Conservation (phyloP, 2,329 filamentous ascomycete genomes). For the Beauveria sp. region DNA sequence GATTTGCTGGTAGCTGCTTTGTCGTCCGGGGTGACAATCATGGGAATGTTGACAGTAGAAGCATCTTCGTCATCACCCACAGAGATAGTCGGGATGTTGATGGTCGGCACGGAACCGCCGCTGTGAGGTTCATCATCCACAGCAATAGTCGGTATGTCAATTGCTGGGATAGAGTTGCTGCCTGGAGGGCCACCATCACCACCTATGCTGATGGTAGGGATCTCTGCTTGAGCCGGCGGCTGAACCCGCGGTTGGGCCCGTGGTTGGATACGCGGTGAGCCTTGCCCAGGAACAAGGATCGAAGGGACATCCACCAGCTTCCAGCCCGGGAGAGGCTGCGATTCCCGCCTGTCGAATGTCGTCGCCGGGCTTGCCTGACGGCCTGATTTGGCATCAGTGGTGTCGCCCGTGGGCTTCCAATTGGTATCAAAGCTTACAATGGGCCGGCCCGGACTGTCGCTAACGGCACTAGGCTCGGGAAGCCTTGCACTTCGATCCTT, state of each 20-base stretch:
- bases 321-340: constrained; percentile 22
- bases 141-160: constrained; percentile 45
- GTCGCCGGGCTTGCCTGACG: constrained; percentile 20
- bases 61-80: constrained; percentile 24
- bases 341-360: constrained; percentile 21
- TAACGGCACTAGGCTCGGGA: constrained; percentile 83
- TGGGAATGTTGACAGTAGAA: constrained; percentile 29
- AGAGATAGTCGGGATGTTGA: constrained; percentile 36
- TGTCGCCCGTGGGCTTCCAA: constrained; percentile 67
- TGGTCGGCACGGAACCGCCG: constrained; percentile 34
- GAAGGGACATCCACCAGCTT: constrained; percentile 40
- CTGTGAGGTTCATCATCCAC: constrained; percentile 21
- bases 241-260: constrained; percentile 5
- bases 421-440: constrained; percentile 94
- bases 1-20: constrained; percentile 15
- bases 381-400: constrained; percentile 57
- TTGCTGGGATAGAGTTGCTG: constrained; percentile 23
- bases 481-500: constrained; percentile 81
- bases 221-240: constrained; percentile 19
- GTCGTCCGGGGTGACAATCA: constrained; percentile 40
- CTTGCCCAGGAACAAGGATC: constrained; percentile 46
- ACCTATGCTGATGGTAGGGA: constrained; percentile 31
- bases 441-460: constrained; percentile 79
- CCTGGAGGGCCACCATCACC: constrained; percentile 18
- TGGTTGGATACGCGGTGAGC: constrained; percentile 25